Conservation (phyloP, 108 stramenopile genomes). For the Stephanodiscus triporus region DNA sequence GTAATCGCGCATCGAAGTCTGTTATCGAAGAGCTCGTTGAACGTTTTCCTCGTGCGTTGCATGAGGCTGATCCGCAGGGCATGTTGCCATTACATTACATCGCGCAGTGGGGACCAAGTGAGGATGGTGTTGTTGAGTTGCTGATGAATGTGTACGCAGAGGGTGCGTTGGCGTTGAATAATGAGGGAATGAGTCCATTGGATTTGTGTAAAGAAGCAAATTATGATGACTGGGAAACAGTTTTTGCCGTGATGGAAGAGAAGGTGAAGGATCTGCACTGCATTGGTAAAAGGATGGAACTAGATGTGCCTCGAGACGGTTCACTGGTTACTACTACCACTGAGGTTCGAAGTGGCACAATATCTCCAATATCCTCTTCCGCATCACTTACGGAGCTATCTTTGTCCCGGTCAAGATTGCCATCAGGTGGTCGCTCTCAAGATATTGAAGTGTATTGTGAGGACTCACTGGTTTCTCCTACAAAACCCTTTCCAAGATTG, state of each 20-base stretch:
- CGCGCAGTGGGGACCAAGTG: conserved; percentile 23
- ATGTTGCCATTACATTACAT: conserved; percentile 41
- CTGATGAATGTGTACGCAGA: conserved; percentile 13
- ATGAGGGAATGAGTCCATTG: conserved; percentile 27
- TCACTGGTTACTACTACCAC: too few species aligned
- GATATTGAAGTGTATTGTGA: too few species aligned
- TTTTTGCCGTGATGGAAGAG: conserved; percentile 22
- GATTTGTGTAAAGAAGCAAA: conserved; percentile 26
- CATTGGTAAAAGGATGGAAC: background rate
- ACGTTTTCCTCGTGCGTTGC: conserved; percentile 5
- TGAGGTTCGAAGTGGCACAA: conserved; percentile 1
- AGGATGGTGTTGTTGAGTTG: conserved; percentile 22
- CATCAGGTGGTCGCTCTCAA: background rate
- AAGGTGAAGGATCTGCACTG: background rate
- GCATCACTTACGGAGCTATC: background rate
- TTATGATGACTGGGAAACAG: conserved; percentile 26
- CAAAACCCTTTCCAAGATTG: background rate
- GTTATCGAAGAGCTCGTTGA: conserved; percentile 17
- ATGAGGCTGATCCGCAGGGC: conserved; percentile 32
- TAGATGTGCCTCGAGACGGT: background rate
- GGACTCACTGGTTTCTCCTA: background rate
- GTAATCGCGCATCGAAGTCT: conserved; percentile 27
- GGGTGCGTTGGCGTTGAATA: conserved; percentile 4
- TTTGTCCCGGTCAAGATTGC: background rate
- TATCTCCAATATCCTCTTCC: conserved; percentile 9